These are phyloP conservation scores for Populus hybrid DNA, from an alignment of 441 rosid genomes.

Conservation along the genomic window DNA sequence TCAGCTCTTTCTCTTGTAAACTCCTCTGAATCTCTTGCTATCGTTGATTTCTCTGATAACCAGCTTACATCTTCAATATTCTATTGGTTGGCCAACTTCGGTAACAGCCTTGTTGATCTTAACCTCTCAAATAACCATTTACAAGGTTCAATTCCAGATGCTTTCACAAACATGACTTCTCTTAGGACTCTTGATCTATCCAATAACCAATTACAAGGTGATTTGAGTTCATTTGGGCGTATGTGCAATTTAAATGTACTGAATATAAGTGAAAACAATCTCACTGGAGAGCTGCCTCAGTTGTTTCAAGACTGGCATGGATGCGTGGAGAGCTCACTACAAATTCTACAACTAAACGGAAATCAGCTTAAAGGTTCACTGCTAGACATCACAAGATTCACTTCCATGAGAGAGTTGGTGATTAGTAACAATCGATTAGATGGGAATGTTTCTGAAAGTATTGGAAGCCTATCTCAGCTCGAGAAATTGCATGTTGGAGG, in stretches of 20 bases:
- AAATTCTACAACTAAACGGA: constrained; percentile 5
- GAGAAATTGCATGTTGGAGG: not conserved
- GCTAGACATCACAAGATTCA: constrained; percentile 14
- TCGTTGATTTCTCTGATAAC: not conserved
- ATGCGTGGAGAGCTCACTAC: constrained; percentile 16
- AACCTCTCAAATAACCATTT: not conserved
- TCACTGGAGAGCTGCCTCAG: constrained; percentile 1
- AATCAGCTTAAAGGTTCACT: constrained; percentile 20
- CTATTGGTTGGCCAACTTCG: not conserved
- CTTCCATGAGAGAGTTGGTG: not conserved
- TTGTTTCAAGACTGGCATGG: not conserved
- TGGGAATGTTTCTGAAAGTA: not conserved
- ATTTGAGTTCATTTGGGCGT: too few relatives aligned
- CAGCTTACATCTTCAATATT: not conserved
- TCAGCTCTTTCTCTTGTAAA: not conserved
- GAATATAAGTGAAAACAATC: not conserved
- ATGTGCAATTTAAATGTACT: too few relatives aligned
- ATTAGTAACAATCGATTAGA: not conserved
- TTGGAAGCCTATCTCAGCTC: not conserved
- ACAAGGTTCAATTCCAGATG: too few relatives aligned
- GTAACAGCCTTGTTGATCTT: constrained; percentile 2
- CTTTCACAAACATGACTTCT: too few relatives aligned
- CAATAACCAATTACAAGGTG: too few relatives aligned
- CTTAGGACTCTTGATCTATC: too few relatives aligned
- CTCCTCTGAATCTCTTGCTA: constrained; percentile 4